Percentiles rank a stretch among this genome's conserved stretches.
Evolutionary conservation across 495 filamentous ascomycete species (phyloP).

Genomic region (Penicillium atrosanguineum): DNA sequence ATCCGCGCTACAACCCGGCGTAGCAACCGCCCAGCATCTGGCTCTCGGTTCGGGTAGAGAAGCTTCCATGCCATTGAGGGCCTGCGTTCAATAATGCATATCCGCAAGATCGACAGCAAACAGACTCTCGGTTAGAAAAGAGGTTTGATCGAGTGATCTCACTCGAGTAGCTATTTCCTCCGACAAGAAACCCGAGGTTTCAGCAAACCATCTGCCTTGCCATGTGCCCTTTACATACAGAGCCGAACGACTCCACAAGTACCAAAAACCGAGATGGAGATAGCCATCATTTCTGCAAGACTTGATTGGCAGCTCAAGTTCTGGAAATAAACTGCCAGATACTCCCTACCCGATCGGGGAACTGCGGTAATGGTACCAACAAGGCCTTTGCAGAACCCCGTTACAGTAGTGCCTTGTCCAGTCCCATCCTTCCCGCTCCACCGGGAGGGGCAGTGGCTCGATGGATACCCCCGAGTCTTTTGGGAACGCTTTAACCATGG

Average conservation of each 20-base stretch:
- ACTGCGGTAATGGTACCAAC: background rate
- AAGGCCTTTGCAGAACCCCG: background rate
- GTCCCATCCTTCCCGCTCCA: slow-evolving; percentile 1
- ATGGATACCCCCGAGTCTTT: slow-evolving; percentile 9
- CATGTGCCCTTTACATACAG: background rate
- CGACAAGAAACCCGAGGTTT: slow-evolving; percentile 3
- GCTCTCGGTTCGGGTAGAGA: background rate
- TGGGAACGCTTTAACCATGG: background rate
- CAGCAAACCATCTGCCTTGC: background rate
- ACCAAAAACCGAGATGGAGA: background rate
- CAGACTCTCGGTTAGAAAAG: slow-evolving; percentile 3
- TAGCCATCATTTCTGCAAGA: background rate
- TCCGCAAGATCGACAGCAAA: background rate
- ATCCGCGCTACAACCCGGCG: background rate
- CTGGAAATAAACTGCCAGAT: background rate
- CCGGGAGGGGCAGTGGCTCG: slow-evolving; percentile 3
- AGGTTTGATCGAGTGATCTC: background rate
- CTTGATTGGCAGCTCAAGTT: background rate
- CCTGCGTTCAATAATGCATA: background rate
- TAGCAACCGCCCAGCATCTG: background rate
- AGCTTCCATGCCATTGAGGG: background rate
- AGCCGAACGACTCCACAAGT: background rate
- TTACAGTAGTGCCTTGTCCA: background rate
- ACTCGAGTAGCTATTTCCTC: background rate
- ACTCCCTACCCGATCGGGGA: background rate